A percentile compares a stretch with the other conserved stretches of the same genome.
These are phyloP conservation scores for Magnusiomyces clavatus DNA, from an alignment of 1,139 yeast genomes.

Conservation along the genomic window DNA sequence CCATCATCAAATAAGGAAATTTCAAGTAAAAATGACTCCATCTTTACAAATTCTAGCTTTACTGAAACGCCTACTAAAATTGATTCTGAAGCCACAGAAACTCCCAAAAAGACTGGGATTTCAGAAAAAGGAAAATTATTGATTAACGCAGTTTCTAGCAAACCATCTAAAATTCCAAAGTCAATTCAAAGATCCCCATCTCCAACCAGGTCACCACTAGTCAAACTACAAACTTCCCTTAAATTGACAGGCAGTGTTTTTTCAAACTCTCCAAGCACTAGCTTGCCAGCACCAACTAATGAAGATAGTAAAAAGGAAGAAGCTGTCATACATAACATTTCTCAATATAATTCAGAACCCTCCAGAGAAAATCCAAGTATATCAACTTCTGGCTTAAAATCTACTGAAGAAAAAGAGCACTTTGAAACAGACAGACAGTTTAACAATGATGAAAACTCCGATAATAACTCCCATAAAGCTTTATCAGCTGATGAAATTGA, in stretches of 20 bases:
- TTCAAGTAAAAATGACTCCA: no score
- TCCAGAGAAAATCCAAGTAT: no score
- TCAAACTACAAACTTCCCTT: not conserved
- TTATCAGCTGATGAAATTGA: constrained; percentile 1
- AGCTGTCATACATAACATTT: no score
- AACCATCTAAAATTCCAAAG: not conserved
- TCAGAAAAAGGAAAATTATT: not conserved
- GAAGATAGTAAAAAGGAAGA: no score
- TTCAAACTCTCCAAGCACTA: not conserved
- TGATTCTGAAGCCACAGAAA: not conserved
- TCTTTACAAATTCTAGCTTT: no score
- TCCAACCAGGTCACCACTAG: not conserved
- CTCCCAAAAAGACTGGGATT: not conserved
- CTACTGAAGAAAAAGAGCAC: no score
- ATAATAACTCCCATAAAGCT: not conserved
- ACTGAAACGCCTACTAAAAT: not conserved
- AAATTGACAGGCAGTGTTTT: not conserved
- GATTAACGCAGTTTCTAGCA: not conserved
- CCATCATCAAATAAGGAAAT: no score
- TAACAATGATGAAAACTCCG: no score
- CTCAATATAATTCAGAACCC: no score
- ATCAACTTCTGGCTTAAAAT: no score
- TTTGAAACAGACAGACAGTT: no score
- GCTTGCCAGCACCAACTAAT: no score
- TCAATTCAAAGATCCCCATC: not conserved